Evolutionary conservation across 345 rosid species (phyloP), one percentile per base, ranked within the genome.

Genomic region (Acer negundo): DNA sequence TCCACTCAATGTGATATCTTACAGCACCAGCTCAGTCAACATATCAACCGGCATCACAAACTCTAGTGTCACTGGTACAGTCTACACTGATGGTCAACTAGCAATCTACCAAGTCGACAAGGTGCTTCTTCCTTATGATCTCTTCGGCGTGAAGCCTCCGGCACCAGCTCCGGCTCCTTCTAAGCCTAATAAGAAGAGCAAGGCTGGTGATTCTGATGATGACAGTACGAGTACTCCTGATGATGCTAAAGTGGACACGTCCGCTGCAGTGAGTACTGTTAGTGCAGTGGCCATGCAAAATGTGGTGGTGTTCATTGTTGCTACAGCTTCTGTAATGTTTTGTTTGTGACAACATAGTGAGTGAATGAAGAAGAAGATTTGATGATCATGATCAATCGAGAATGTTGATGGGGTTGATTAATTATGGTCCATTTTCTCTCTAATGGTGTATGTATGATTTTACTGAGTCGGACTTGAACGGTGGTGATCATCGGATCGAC

Each of bases 81-180:
- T 88, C 0, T 84, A 75, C 65, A 73, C 80, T n/a, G 89, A 88
- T 69, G 77, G 71, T 16, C 85, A 83, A 58, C 81, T 86, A 61
- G 85, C 86, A 2, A 79, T 88, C 31, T 88, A 84, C 40, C 82
- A 78, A 66, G 86, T 87, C 1, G 87, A 84, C 75, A 81, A 87
- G 77, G 90, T 87, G 23, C 77, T 87, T 67, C 89, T 82, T 62
- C 91, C 91, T 10, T 55, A 79, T 62, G 84, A 76, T 66, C 75
- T 88, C 47, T 81, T 88, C n/a, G 83, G 82, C 10, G 76, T 84
- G 5, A 84, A 79, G 70, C 87, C 91, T 42, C 91, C 91, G 0
- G 84, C 91, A 0, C 85, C 89, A 0, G 84, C 91, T 0, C 89
- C 91, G 0, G 65, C 87, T 3, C 86, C 90, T 0, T 49, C 73